Evolutionary conservation across 2,329 filamentous ascomycete species (phyloP).

Genomic region (Lachnellula suecica): DNA sequence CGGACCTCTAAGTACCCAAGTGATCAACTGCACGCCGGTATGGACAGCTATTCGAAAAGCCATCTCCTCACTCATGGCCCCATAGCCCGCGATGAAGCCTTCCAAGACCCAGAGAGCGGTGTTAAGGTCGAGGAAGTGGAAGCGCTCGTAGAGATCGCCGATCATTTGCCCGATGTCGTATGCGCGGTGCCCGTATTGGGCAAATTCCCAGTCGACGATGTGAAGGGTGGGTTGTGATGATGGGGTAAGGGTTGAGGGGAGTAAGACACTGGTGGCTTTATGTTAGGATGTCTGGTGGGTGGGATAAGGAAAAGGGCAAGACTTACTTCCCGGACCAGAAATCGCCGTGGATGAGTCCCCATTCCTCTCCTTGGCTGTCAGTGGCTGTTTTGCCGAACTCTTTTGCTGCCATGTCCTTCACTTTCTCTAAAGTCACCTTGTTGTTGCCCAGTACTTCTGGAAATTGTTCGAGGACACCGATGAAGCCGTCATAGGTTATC

Average conservation of each 20-base stretch:
- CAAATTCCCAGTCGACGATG: constrained; percentile 59
- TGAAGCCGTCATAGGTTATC: constrained; percentile 45
- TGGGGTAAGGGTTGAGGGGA: constrained; percentile 38
- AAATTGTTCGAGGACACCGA: constrained; percentile 40
- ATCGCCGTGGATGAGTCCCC: constrained; percentile 52
- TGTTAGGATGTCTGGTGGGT: not conserved
- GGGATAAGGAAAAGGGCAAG: constrained; percentile 12
- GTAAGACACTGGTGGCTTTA: constrained; percentile 38
- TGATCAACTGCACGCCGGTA: constrained; percentile 52
- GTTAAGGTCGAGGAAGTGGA: constrained; percentile 49
- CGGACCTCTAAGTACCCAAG: constrained; percentile 39
- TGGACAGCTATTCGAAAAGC: constrained; percentile 54
- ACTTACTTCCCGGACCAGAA: constrained; percentile 60
- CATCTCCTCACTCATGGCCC: constrained; percentile 42
- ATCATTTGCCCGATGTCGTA: constrained; percentile 60
- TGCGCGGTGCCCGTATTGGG: constrained; percentile 46
- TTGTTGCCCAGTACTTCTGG: constrained; percentile 43
- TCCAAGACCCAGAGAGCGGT: constrained; percentile 49
- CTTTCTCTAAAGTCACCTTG: constrained; percentile 42
- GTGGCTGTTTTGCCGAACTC: constrained; percentile 36
- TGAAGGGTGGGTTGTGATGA: constrained; percentile 40
- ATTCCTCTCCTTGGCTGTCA: constrained; percentile 13
- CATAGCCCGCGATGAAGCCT: constrained; percentile 50
- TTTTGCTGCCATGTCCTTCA: constrained; percentile 41
- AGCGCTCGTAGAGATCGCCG: constrained; percentile 55